Percentiles rank a stretch among this genome's conserved stretches.
Evolutionary conservation across 73 alveolate species (phyloP).

Genomic region (Tetrahymena malaccensis): DNA sequence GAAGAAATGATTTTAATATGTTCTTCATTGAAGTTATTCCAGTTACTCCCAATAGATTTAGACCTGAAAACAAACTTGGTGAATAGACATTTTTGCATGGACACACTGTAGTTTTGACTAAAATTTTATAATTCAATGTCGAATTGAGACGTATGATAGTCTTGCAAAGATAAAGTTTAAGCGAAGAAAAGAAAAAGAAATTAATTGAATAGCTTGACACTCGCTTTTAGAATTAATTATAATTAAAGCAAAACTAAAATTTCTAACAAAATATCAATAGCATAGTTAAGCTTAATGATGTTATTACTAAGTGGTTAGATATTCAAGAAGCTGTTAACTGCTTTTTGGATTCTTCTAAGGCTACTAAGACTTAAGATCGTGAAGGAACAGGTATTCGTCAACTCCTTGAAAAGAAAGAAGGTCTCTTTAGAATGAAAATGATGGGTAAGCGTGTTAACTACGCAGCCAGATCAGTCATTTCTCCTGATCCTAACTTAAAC

Average conservation of each 20-base stretch:
- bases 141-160: constrained; percentile 26
- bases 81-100: constrained; percentile 41
- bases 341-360: constrained; percentile 88
- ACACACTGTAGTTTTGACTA: constrained; percentile 32
- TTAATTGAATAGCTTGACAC: neutral
- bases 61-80: constrained; percentile 38
- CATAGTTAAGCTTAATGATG: constrained; percentile 40
- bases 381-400: constrained; percentile 94
- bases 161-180: neutral
- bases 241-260: neutral
- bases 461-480: constrained; percentile 98
- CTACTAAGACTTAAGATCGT: constrained; percentile 83
- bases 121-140: constrained; percentile 16
- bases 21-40: constrained; percentile 31
- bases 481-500: constrained; percentile 97
- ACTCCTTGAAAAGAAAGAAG: constrained; percentile 95
- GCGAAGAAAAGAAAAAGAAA: neutral
- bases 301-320: constrained; percentile 76
- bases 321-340: constrained; percentile 83
- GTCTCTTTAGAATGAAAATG: constrained; percentile 99
- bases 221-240: neutral
- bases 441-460: constrained; percentile 99
- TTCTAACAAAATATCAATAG: constrained; percentile 2
- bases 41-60: constrained; percentile 36
- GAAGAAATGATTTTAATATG: neutral